These are phyloP conservation scores for Fusarium sulawesiense DNA, from an alignment of 2,329 filamentous ascomycete species.

Conservation along the genomic window DNA sequence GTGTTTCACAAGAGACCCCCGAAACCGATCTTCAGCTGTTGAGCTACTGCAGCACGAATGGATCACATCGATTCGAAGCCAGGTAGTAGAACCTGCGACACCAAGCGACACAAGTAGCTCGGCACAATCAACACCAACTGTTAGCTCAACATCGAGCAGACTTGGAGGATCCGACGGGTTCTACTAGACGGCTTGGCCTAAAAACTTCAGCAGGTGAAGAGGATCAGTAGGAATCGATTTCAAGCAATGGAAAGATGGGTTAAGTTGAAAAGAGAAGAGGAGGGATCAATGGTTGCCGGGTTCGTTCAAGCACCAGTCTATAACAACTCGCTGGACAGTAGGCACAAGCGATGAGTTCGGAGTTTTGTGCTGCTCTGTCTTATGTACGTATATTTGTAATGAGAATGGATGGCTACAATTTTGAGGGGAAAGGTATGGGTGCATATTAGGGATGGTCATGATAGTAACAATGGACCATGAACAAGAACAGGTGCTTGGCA, in stretches of 20 bases:
- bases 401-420: slow-evolving; percentile 32
- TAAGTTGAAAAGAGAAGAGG: slow-evolving; percentile 7
- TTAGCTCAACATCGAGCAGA: slow-evolving; percentile 47
- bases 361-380: slow-evolving; percentile 41
- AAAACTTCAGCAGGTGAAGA: background rate
- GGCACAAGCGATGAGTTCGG: slow-evolving; percentile 43
- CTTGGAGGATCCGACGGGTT: slow-evolving; percentile 49
- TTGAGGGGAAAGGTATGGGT: slow-evolving; percentile 9
- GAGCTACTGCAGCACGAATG: slow-evolving; percentile 95
- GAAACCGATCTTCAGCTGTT: slow-evolving; percentile 80
- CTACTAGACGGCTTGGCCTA: slow-evolving; percentile 37
- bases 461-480: slow-evolving; percentile 38
- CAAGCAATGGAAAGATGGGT: background rate
- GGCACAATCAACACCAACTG: slow-evolving; percentile 51
- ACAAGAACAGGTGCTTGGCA: slow-evolving; percentile 37
- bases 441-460: slow-evolving; percentile 36
- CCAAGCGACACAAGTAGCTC: slow-evolving; percentile 67
- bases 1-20: slow-evolving; percentile 89
- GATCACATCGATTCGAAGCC: slow-evolving; percentile 75
- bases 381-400: slow-evolving; percentile 40
- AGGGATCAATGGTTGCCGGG: slow-evolving; percentile 18
- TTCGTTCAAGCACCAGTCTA: slow-evolving; percentile 37
- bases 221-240: background rate
- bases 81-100: slow-evolving; percentile 72
- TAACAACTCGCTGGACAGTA: slow-evolving; percentile 30